A percentile compares a stretch with the other conserved stretches of the same genome.
phyloP scores from a whole-genome alignment of 345 rosid species.

The Luvunga scandens region DNA sequence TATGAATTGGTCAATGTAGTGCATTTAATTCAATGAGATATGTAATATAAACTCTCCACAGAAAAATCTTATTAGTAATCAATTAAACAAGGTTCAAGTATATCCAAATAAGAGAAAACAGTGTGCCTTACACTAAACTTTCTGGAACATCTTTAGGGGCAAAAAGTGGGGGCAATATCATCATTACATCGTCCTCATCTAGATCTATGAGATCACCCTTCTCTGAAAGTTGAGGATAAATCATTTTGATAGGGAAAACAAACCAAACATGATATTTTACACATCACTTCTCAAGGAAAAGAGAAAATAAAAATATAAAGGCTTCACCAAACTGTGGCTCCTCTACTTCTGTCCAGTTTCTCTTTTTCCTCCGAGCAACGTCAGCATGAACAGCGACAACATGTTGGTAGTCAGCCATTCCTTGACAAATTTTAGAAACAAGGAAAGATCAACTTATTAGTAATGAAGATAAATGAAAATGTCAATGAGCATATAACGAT shows the following conservation, averaged over 20 bases:
- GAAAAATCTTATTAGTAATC: neutral
- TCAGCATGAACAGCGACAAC: slow-evolving; percentile 85
- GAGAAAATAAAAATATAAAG: slow-evolving; percentile 1
- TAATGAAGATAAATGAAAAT: neutral
- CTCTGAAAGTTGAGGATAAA: slow-evolving; percentile 31
- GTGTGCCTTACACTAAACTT: slow-evolving; percentile 61
- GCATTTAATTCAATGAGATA: neutral
- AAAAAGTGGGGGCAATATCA: slow-evolving; percentile 76
- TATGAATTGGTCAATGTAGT: neutral
- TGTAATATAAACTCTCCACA: neutral
- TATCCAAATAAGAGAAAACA: slow-evolving; percentile 12
- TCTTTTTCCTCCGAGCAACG: slow-evolving; percentile 59
- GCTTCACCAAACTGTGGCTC: slow-evolving; percentile 47
- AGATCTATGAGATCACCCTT: slow-evolving; percentile 55
- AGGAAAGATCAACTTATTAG: slow-evolving; percentile 1
- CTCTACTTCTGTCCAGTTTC: slow-evolving; percentile 57
- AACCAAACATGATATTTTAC: neutral
- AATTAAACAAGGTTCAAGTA: neutral
- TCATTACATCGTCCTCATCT: slow-evolving; percentile 83
- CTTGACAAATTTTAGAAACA: slow-evolving; percentile 32
- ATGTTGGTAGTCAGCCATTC: slow-evolving; percentile 96
- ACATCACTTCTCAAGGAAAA: neutral
- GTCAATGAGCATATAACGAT: neutral
- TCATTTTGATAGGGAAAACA: neutral
- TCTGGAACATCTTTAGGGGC: slow-evolving; percentile 79